Base-by-base conservation (phyloP, 768 basidiomycete genomes). In the Lactarius vividus region DNA sequence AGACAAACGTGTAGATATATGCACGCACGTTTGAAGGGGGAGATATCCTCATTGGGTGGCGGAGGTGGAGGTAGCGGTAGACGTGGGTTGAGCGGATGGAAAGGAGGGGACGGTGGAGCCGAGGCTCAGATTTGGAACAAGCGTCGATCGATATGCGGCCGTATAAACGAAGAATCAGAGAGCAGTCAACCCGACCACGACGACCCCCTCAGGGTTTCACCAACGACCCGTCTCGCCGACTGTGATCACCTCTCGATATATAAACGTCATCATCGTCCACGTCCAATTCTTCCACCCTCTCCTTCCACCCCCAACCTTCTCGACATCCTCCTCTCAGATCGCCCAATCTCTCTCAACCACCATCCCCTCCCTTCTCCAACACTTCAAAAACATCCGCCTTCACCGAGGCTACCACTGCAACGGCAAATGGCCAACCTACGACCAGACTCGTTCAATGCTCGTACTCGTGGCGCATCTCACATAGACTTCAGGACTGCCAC, bases 401-500 rank as follows among this genome's bases (percentile, higher is more conserved):
- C 46, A 29, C 40, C 40, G 16, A 16, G 18, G 10, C 33, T 33
- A 31, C 31, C 31, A 16, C 16, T 59, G 3, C 46, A 33, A 42
- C 20, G 23, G 11, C 20, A 28, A 42, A 83, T 87, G 78, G 76
- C 78, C 65, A 71, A 71, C 46, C 77, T 81, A 28, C 80, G 85
- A 70, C 77, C 76, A 73, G 88, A 91, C 69, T 83, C 88, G 64
- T 80, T 89, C 84, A 85, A 82, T 71, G 82, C 86, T 74, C 88
- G 90, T 68, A 85, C 84, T 62, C 86, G 91, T 65, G 91, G 91
- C 70, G 85, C 87, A 62, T 87, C 85, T 71, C 89, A 92, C 76
- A 88, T 92, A 81, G 91, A 98, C 80, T 96, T 96, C 87, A 95
- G 96, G 83, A 96, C 94, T n/a, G 96, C 96, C 69, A 96, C 80